Base-by-base conservation (phyloP, 2,329 filamentous ascomycete genomes). In the Cercospora sesami region DNA sequence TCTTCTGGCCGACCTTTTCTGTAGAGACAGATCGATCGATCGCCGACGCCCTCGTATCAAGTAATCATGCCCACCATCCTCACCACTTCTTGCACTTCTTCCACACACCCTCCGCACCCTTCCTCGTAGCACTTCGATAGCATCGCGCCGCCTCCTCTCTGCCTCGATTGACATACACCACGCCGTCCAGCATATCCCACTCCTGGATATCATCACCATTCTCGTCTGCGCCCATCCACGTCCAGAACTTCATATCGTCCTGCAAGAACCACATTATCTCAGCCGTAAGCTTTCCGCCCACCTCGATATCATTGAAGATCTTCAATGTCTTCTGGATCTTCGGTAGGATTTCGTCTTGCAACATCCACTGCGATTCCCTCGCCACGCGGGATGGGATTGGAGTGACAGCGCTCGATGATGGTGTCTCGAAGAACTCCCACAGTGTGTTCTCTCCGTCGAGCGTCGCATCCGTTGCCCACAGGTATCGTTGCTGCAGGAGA, bases 231-330 rank as follows among this genome's bases (percentile, higher is more conserved):
- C 36, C 59, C 18, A 45, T 39, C 31, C 31, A 61, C 36, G 16
- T 60, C 36, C 23, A 53, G 1, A 39, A 61, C 33, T 39, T 28
- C 59, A 61, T 61, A 12, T 45, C 36, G 3, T 39, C 30, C 18
- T 65, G 57, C 36, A 60, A 2, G 3, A 12, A 33, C 63, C 63
- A 65, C 33, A 65, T 14, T 16, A 65, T 60, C 7, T 51, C 63
- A 21, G 63, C 36, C 28, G 63, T 65, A 26, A 65, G 53, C 10
- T 12, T 16, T 0, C 31, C 57, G 0, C 6, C 21, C 0, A 18
- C 14, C 7, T 31, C 16, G 4, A 18, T 23, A 9, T 16, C 33
- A 8, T 65, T 65, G 55, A 65, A 60, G 23, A 18, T 18, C 26
- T 36, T 42, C 18, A 65, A 42, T 8, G 59, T 61, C 36, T 61